phyloP scores from a whole-genome alignment of 495 filamentous ascomycete species.

The Neurospora pannonica region DNA sequence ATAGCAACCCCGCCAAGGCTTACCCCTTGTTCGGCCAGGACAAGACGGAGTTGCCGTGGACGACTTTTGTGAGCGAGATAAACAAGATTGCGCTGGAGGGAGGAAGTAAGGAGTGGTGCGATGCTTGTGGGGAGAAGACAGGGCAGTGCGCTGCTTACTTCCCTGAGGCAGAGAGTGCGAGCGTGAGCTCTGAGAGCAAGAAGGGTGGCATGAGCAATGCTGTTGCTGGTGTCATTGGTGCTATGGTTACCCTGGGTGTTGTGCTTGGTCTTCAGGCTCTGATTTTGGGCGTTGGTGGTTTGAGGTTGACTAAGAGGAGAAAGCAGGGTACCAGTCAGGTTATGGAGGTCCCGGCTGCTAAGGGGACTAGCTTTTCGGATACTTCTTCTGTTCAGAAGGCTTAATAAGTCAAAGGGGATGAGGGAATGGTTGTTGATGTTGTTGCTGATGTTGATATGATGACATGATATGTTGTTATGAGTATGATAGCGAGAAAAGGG shows the following conservation, averaged over 20 bases:
- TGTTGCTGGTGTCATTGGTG: conserved; percentile 48
- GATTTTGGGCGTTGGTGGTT: conserved; percentile 24
- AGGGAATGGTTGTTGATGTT: background rate
- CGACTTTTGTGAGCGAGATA: conserved; percentile 52
- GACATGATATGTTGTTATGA: background rate
- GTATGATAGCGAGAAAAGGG: background rate
- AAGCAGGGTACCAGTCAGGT: background rate
- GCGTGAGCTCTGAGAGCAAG: too few species aligned
- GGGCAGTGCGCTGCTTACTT: conserved; percentile 45
- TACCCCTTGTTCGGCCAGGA: conserved; percentile 61
- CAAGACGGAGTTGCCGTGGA: conserved; percentile 47
- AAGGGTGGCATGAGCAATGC: conserved; percentile 23
- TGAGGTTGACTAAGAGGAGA: conserved; percentile 28
- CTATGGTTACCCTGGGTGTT: conserved; percentile 37
- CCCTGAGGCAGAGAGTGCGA: too few species aligned
- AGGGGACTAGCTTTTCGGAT: background rate
- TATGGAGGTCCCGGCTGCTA: background rate
- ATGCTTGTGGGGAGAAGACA: conserved; percentile 51
- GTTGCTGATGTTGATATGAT: background rate
- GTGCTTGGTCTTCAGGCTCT: conserved; percentile 33
- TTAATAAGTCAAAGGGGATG: background rate
- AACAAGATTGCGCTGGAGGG: conserved; percentile 46
- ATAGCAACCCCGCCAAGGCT: conserved; percentile 30
- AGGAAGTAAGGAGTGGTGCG: conserved; percentile 58
- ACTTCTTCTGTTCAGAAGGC: background rate